Base-by-base conservation (phyloP, 1,284 basidiomycete genomes). In the Cutaneotrichosporon cyanovorans region DNA sequence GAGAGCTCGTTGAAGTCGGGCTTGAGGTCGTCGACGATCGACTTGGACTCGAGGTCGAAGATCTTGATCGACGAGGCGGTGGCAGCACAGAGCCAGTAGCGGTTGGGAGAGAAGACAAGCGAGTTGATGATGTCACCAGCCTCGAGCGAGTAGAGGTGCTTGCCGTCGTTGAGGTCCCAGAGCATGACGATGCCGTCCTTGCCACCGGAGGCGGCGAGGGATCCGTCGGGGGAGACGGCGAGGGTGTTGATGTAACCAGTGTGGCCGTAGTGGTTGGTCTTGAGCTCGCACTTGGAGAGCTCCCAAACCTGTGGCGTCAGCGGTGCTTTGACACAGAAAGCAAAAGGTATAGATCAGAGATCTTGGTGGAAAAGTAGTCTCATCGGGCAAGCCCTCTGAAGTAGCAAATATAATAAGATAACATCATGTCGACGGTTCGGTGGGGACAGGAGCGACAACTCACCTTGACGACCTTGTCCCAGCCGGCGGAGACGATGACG, bases 401-500 rank as follows among this genome's bases (percentile, higher is more conserved):
- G 83, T 84, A 85, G 83, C 83, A 84, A 84, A 85, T 81, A 84
- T 80, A n/a, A 73, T 73, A 64, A 68, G 64, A 70, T 77, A 73
- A 62, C 76, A 78, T 77, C 77, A 78, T 71, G 47, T 69, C 60
- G 48, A 36, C 10, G 43, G n/a, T n/a, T 40, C 12, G 37, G 21
- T 36, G 21, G 19, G 39, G 33, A 42, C 51, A 53, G 46, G 39
- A 32, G 23, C 23, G 6, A 46, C 42, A 35, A 72, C 84, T 77
- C 69, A 96, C 93, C 85, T 98, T 99, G 72, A 98, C 95, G 59
- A 96, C 89, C 80, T 97, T 98, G 80, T 98, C 95, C 95, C 95
- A 99, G 64, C 95, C 95, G 69, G 86, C 88, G 50, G 93, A 98
- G 56, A 98, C 93, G 65, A 99, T 97, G 66, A 97, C 92, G 53